Conservation (phyloP, 1,284 basidiomycete species). For the Ceratobasidium sp. region DNA sequence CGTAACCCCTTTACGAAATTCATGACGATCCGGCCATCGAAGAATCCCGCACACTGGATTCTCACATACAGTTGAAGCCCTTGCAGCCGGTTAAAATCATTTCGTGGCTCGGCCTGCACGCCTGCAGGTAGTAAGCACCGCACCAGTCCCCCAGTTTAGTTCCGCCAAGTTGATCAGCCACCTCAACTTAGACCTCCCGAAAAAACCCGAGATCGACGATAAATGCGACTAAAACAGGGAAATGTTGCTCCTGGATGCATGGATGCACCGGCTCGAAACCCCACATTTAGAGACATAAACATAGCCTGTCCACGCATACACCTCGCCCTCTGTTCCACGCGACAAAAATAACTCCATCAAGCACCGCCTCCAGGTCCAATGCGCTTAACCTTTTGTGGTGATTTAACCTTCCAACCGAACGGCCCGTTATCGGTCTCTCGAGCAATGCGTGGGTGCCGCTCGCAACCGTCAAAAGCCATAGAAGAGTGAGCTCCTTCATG, state of each 20-base stretch:
- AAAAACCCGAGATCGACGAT: not conserved
- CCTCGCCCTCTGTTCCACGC: not conserved
- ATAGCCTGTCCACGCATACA: not conserved
- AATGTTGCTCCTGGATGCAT: not conserved
- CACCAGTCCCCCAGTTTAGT: constrained; percentile 22
- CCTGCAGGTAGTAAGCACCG: not conserved
- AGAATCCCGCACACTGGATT: not conserved
- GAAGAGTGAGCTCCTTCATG: no score
- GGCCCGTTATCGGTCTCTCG: not conserved
- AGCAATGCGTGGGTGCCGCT: not conserved
- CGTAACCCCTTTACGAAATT: constrained; percentile 7
- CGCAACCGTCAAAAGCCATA: not conserved
- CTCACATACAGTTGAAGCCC: not conserved
- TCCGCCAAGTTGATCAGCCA: constrained; percentile 5
- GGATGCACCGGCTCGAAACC: not conserved
- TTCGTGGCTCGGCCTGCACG: not conserved
- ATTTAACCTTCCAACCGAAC: not conserved
- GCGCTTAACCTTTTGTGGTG: not conserved
- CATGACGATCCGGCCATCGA: constrained; percentile 14
- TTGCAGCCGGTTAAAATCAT: not conserved
- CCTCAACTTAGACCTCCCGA: not conserved
- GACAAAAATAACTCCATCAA: constrained; percentile 10
- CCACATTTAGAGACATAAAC: not conserved
- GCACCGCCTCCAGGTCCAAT: constrained; percentile 16
- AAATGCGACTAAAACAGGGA: not conserved